phyloP scores from a whole-genome alignment of 768 basidiomycete genomes.

The Kwoniella botswanensis region DNA sequence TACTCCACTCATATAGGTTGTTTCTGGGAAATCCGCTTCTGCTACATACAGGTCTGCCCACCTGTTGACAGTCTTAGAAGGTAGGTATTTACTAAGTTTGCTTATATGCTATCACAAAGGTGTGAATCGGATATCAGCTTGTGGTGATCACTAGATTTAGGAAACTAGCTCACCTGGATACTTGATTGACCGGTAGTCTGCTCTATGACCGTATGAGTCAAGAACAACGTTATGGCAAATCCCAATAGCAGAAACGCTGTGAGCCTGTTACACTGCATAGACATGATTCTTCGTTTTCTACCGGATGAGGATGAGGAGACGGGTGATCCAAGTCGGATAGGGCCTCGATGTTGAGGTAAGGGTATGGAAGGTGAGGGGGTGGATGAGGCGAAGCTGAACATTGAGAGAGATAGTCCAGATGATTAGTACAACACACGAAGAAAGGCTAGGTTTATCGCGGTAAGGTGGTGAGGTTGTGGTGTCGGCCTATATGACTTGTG shows the following conservation, averaged over 20 bases:
- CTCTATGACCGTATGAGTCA: conserved; percentile 5
- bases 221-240: conserved; percentile 3
- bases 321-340: not conserved
- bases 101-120: conserved; percentile 1
- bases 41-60: conserved; percentile 21
- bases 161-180: not conserved
- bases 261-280: not conserved
- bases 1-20: conserved; percentile 20
- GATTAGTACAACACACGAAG: not conserved
- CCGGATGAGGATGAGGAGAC: not conserved
- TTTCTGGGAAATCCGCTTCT: conserved; percentile 21
- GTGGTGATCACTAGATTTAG: not conserved
- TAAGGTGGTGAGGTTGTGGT: not conserved
- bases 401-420: not conserved
- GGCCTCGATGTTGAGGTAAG: not conserved
- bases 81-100: conserved; percentile 4
- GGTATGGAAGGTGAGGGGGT: not conserved
- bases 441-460: no score
- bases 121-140: not conserved
- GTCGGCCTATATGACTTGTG: not conserved
- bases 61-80: conserved; percentile 8
- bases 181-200: conserved; percentile 6
- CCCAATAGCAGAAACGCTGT: conserved; percentile 3
- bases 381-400: conserved; percentile 4
- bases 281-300: conserved; percentile 1